phyloP scores from a whole-genome alignment of 2,329 filamentous ascomycete genomes.

The Verticillium dahliae region DNA sequence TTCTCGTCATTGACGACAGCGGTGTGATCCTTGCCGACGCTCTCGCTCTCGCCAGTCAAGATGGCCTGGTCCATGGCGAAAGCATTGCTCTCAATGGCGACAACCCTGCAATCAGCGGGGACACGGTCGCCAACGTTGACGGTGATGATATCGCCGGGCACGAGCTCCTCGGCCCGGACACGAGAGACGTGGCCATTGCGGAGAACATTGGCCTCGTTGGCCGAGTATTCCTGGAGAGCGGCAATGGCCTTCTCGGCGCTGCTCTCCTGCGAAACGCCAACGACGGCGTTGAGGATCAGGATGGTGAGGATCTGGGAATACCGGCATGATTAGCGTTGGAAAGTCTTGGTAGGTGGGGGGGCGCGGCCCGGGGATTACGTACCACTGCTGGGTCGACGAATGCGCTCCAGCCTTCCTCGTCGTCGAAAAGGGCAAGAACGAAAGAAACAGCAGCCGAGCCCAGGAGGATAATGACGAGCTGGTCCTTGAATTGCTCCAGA shows the following conservation, averaged over 20 bases:
- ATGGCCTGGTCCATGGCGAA: slow-evolving; percentile 97
- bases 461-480: slow-evolving; percentile 90
- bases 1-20: slow-evolving; percentile 65
- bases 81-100: slow-evolving; percentile 92
- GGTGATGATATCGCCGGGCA: slow-evolving; percentile 87
- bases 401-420: slow-evolving; percentile 88
- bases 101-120: slow-evolving; percentile 85
- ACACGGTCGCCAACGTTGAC: slow-evolving; percentile 88
- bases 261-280: slow-evolving; percentile 97
- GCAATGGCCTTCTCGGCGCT: slow-evolving; percentile 98
- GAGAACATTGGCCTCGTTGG: slow-evolving; percentile 92
- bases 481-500: slow-evolving; percentile 98
- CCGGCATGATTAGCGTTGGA: slow-evolving; percentile 4
- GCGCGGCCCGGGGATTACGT: slow-evolving; percentile 34
- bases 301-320: slow-evolving; percentile 79
- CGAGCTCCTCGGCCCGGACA: slow-evolving; percentile 93
- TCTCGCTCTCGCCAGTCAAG: slow-evolving; percentile 95
- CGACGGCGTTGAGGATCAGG: slow-evolving; percentile 90
- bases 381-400: slow-evolving; percentile 96
- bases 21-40: slow-evolving; percentile 75
- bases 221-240: slow-evolving; percentile 96
- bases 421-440: slow-evolving; percentile 85
- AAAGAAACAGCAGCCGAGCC: slow-evolving; percentile 92
- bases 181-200: slow-evolving; percentile 75
- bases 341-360: background rate